These are phyloP conservation scores for Claviceps monticola DNA, from an alignment of 2,329 filamentous ascomycete species.

Conservation along the genomic window DNA sequence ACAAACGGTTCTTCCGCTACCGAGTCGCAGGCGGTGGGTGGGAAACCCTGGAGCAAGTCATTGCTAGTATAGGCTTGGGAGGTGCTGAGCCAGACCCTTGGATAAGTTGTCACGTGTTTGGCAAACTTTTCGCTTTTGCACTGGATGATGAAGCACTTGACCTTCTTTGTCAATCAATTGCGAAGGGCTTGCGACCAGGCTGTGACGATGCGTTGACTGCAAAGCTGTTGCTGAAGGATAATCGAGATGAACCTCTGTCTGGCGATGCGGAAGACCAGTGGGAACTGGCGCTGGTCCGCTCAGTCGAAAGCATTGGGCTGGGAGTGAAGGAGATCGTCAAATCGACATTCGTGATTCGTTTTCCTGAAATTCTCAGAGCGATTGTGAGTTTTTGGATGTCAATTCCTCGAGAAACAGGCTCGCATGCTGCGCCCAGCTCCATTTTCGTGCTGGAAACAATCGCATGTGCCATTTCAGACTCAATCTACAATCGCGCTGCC, in stretches of 20 bases:
- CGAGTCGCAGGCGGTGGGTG: slow-evolving; percentile 67
- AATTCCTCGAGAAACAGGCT: slow-evolving; percentile 34
- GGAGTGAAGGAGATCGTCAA: slow-evolving; percentile 35
- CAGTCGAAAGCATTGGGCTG: slow-evolving; percentile 23
- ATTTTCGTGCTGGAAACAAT: slow-evolving; percentile 54
- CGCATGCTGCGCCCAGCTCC: slow-evolving; percentile 37
- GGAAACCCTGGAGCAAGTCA: slow-evolving; percentile 58
- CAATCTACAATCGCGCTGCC: slow-evolving; percentile 54
- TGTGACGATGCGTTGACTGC: slow-evolving; percentile 9
- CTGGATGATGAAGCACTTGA: slow-evolving; percentile 65
- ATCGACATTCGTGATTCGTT: slow-evolving; percentile 38
- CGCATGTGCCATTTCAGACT: slow-evolving; percentile 41
- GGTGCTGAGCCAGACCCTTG: slow-evolving; percentile 53
- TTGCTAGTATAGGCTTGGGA: slow-evolving; percentile 53
- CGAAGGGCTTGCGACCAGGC: slow-evolving; percentile 21
- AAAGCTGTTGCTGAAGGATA: slow-evolving; percentile 6
- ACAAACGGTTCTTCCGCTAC: slow-evolving; percentile 73
- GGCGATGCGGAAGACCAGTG: slow-evolving; percentile 20
- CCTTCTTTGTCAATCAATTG: slow-evolving; percentile 47
- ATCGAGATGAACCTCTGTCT: slow-evolving; percentile 8
- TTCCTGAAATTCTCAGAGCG: slow-evolving; percentile 48
- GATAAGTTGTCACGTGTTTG: slow-evolving; percentile 63
- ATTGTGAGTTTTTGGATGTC: slow-evolving; percentile 52
- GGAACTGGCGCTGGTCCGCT: slow-evolving; percentile 23
- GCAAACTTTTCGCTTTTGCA: slow-evolving; percentile 67